phyloP scores from a whole-genome alignment of 1,284 basidiomycete species.

The Sphagnurus paluster region DNA sequence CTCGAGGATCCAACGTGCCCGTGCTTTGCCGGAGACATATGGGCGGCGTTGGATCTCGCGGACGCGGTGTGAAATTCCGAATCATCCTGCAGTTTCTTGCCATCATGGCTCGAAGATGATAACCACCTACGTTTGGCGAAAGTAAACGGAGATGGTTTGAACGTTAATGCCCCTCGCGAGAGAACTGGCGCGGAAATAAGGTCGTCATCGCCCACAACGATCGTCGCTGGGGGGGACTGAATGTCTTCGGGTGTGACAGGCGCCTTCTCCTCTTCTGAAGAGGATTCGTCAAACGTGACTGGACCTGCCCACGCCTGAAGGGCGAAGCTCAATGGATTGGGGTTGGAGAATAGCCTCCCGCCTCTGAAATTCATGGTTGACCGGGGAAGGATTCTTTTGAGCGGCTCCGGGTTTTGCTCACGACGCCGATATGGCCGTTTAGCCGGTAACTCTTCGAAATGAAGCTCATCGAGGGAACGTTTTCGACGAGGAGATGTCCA shows the following conservation, averaged over 20 bases:
- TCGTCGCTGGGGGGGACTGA: constrained; percentile 29
- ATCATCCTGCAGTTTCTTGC: constrained; percentile 6
- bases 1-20: constrained; percentile 4
- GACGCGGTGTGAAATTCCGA: constrained; percentile 1
- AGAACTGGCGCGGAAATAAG: constrained; percentile 19
- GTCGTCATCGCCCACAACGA: constrained; percentile 22
- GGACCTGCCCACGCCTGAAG: constrained; percentile 45
- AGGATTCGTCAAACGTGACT: constrained; percentile 38
- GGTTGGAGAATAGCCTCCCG: constrained; percentile 42
- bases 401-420: constrained; percentile 24
- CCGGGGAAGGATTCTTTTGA: constrained; percentile 37
- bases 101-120: constrained; percentile 8
- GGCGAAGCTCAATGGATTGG: constrained; percentile 47
- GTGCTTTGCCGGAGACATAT: background rate
- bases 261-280: constrained; percentile 47
- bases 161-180: constrained; percentile 33
- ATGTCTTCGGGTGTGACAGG: constrained; percentile 54
- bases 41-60: constrained; percentile 2
- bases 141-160: constrained; percentile 38
- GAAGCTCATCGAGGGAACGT: constrained; percentile 32
- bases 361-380: constrained; percentile 36
- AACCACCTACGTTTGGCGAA: constrained; percentile 40
- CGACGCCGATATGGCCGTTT: constrained; percentile 30
- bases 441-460: constrained; percentile 28
- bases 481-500: constrained; percentile 35